These are phyloP conservation scores for Linanthus parryae DNA, from an alignment of 148 eudicot species.

Conservation along the genomic window DNA sequence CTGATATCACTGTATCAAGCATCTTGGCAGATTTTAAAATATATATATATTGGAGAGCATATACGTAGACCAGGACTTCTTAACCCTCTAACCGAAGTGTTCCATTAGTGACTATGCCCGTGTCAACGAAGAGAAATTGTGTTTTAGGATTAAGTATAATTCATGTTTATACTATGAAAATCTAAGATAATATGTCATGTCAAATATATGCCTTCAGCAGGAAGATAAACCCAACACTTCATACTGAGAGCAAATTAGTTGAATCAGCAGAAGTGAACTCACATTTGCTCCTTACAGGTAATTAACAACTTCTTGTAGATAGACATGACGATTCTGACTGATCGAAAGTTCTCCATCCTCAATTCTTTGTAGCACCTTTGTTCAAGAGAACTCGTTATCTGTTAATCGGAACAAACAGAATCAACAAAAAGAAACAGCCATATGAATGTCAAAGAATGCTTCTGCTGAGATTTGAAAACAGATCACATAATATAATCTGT, in stretches of 20 bases:
- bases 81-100: no score
- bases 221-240: no score
- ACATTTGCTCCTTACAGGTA: constrained; percentile 94
- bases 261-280: constrained; percentile 23
- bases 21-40: no score
- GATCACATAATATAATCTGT: neutral
- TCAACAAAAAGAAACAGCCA: constrained; percentile 1
- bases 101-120: no score
- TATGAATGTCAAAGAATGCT: neutral
- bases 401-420: constrained; percentile 18
- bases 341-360: constrained; percentile 53
- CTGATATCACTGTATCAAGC: no score
- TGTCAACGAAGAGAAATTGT: no score
- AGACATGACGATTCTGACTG: constrained; percentile 65
- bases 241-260: constrained; percentile 1
- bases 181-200: no score
- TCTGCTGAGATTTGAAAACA: neutral
- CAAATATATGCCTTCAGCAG: no score
- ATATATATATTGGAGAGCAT: no score
- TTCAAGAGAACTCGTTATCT: constrained; percentile 84
- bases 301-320: constrained; percentile 72
- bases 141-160: no score
- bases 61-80: no score
- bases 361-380: constrained; percentile 91
- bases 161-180: no score